A percentile compares a stretch with the other conserved stretches of the same genome.
Conservation (phyloP, 225 moss, liverwort and hornwort species). For the Sphagnum contortum region DNA sequence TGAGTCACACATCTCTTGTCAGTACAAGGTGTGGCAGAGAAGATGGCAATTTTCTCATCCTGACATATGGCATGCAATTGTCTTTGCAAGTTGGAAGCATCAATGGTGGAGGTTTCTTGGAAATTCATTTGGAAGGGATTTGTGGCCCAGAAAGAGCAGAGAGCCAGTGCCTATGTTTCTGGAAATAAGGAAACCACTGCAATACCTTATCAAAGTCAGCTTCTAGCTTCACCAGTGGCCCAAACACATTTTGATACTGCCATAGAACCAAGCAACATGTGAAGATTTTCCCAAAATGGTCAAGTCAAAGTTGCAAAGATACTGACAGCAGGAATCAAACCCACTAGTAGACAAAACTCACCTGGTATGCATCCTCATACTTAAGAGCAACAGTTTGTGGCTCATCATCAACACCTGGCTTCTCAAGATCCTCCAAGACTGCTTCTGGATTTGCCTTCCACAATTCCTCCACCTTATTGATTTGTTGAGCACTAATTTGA, state of each 20-base stretch:
- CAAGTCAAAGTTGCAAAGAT: background rate
- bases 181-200: too few species aligned
- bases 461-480: constrained; percentile 59
- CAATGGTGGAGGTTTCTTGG: too few species aligned
- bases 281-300: background rate
- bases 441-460: constrained; percentile 58
- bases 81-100: too few species aligned
- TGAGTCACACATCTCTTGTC: too few species aligned
- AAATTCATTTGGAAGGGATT: too few species aligned
- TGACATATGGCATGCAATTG: too few species aligned
- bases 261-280: background rate
- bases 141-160: too few species aligned
- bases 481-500: constrained; percentile 62
- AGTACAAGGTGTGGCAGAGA: too few species aligned
- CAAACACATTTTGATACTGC: constrained; percentile 66
- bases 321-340: too few species aligned
- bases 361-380: constrained; percentile 68
- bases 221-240: constrained; percentile 51
- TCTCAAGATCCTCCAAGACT: constrained; percentile 57
- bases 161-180: too few species aligned
- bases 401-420: constrained; percentile 61
- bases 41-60: too few species aligned
- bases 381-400: constrained; percentile 52
- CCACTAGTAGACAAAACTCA: background rate
- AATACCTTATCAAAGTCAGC: constrained; percentile 59